These are phyloP conservation scores for Pichia sp. DNA, from an alignment of 1,139 yeast genomes.

Conservation along the genomic window DNA sequence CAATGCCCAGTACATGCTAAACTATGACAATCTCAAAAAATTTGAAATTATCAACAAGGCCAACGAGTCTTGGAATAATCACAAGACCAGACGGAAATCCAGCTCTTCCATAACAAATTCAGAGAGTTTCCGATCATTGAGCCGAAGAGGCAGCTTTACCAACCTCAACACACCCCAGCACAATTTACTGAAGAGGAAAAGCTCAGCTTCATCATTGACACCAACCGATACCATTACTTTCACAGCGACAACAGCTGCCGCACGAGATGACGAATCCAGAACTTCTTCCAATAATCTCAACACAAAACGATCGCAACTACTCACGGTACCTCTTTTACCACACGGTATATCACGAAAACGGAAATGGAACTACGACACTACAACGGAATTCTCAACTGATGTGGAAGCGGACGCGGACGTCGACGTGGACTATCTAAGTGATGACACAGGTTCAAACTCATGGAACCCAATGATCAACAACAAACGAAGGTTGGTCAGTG, in stretches of 20 bases:
- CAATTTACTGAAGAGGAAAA: neutral
- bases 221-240: conserved; percentile 7
- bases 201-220: conserved; percentile 3
- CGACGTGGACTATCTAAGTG: conserved; percentile 12
- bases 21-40: conserved; percentile 23
- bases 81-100: conserved; percentile 15
- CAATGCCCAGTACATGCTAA: conserved; percentile 6
- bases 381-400: conserved; percentile 4
- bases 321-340: too few relatives aligned
- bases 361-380: too few relatives aligned
- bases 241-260: neutral
- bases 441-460: conserved; percentile 6
- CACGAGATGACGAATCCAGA: too few relatives aligned
- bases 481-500: conserved; percentile 21
- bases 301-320: too few relatives aligned
- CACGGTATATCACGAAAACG: too few relatives aligned
- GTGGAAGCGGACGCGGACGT: conserved; percentile 10
- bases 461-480: conserved; percentile 9
- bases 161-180: neutral
- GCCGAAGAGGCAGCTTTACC: conserved; percentile 9
- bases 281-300: too few relatives aligned
- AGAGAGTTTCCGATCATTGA: conserved; percentile 7
- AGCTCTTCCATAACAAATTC: conserved; percentile 12
- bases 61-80: conserved; percentile 29
- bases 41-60: conserved; percentile 28